Evolutionary conservation across 31 red algal genomes (phyloP).

Genomic region (Porphyra umbilicalis): DNA sequence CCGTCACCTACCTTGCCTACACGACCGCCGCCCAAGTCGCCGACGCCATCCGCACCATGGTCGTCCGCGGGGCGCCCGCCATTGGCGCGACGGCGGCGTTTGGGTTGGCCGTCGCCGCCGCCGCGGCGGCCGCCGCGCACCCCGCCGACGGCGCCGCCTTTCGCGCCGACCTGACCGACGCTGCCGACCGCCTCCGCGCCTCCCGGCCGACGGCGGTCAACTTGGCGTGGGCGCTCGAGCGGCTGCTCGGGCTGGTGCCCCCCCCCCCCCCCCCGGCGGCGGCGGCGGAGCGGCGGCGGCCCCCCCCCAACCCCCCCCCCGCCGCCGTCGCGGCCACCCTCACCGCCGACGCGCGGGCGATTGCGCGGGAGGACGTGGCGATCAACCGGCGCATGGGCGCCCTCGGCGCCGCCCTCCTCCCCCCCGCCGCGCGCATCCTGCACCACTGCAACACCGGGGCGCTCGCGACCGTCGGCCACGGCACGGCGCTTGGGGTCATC

Average conservation of each 20-base stretch:
- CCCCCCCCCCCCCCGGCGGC: not conserved
- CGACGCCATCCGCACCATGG: constrained; percentile 49
- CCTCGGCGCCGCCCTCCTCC: constrained; percentile 18
- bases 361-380: constrained; percentile 20
- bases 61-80: constrained; percentile 59
- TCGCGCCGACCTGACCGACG: not conserved
- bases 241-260: not conserved
- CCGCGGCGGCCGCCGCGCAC: not conserved
- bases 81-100: constrained; percentile 63
- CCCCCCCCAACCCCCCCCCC: not conserved
- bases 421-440: constrained; percentile 8
- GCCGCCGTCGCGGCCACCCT: constrained; percentile 1
- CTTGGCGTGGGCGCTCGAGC: constrained; percentile 39
- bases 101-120: constrained; percentile 16
- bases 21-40: constrained; percentile 11
- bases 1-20: not conserved
- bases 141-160: not conserved
- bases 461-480: constrained; percentile 40
- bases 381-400: constrained; percentile 21
- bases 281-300: not conserved
- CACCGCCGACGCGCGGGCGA: constrained; percentile 6
- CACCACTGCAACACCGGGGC: constrained; percentile 71
- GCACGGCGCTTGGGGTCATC: constrained; percentile 57
- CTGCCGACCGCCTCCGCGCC: constrained; percentile 1
- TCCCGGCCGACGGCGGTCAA: constrained; percentile 66